Evolutionary conservation across 106 monocot species (phyloP).

Genomic region (Ottelia alismoides): DNA sequence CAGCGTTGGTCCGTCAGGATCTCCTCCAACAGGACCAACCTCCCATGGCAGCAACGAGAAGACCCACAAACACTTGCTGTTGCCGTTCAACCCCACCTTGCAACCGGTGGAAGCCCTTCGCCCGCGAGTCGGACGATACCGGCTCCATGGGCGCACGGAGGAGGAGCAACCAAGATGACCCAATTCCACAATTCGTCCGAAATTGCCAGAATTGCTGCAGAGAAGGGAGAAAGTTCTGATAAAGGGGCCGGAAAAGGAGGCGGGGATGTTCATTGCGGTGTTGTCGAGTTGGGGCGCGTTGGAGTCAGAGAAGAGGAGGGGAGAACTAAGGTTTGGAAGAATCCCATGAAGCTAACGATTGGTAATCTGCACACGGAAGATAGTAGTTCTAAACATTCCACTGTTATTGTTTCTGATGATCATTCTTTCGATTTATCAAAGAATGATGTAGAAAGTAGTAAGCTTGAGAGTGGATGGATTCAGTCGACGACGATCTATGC

Average conservation of each 20-base stretch:
- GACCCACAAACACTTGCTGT: background rate
- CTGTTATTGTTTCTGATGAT: background rate
- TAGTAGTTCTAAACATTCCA: too few species aligned
- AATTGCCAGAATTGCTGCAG: background rate
- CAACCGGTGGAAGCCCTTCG: conserved; percentile 1
- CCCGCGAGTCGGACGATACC: background rate
- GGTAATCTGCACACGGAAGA: too few species aligned
- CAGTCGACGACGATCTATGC: background rate
- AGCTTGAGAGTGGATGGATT: conserved; percentile 7
- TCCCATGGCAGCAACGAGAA: conserved; percentile 47
- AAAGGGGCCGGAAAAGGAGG: too few species aligned
- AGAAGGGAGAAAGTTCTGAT: background rate
- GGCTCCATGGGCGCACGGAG: conserved; percentile 25
- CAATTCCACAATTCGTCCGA: background rate
- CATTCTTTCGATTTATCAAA: background rate
- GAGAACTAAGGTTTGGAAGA: too few species aligned
- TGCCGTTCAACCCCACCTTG: too few species aligned
- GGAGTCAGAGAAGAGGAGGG: too few species aligned
- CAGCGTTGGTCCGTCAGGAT: conserved; percentile 47
- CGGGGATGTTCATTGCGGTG: too few species aligned
- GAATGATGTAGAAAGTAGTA: background rate
- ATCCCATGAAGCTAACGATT: too few species aligned
- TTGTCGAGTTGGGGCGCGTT: too few species aligned
- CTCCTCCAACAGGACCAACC: conserved; percentile 36
- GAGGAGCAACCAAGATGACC: background rate